These are phyloP conservation scores for Lyophyllum atratum DNA, from an alignment of 768 basidiomycete genomes.

Conservation along the genomic window DNA sequence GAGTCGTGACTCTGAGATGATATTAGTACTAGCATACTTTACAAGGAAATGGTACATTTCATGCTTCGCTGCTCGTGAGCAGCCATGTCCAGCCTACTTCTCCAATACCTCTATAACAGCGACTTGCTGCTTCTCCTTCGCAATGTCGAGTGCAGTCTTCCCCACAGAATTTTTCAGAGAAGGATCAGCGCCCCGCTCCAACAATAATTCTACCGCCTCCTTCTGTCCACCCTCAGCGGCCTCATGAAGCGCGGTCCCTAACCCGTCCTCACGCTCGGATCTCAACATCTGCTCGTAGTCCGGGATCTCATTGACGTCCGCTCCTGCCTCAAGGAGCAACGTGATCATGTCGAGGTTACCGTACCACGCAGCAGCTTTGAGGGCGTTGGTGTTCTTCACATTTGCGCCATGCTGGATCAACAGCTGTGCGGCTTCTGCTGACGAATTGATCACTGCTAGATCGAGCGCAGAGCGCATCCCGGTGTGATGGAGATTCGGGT, in stretches of 20 bases:
- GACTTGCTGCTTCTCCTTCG: background rate
- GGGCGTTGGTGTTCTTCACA: slow-evolving; percentile 14
- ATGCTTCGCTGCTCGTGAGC: too few species aligned
- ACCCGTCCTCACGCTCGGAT: slow-evolving; percentile 12
- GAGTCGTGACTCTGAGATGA: too few species aligned
- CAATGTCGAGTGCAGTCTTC: slow-evolving; percentile 8
- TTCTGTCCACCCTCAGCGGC: slow-evolving; percentile 14
- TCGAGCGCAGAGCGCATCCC: slow-evolving; percentile 11
- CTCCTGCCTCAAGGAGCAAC: slow-evolving; percentile 12
- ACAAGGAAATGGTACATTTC: too few species aligned
- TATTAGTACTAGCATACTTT: too few species aligned
- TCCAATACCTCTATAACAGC: background rate
- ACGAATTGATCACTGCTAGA: slow-evolving; percentile 9
- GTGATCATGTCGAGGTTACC: slow-evolving; percentile 13
- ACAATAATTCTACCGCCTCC: slow-evolving; percentile 5
- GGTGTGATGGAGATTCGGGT: slow-evolving; percentile 7
- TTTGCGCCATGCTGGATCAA: slow-evolving; percentile 10
- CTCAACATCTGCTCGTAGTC: slow-evolving; percentile 9
- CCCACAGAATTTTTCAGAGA: slow-evolving; percentile 1
- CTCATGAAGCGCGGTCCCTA: slow-evolving; percentile 18
- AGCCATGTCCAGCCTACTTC: too few species aligned
- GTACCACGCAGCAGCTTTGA: slow-evolving; percentile 17
- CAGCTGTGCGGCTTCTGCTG: background rate
- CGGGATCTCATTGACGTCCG: slow-evolving; percentile 17
- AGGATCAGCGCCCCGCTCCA: slow-evolving; percentile 3